Percentiles rank a stretch among this genome's conserved stretches.
Conservation (phyloP, 192 early-diverging fungal species). For the Coemansia sp. region DNA sequence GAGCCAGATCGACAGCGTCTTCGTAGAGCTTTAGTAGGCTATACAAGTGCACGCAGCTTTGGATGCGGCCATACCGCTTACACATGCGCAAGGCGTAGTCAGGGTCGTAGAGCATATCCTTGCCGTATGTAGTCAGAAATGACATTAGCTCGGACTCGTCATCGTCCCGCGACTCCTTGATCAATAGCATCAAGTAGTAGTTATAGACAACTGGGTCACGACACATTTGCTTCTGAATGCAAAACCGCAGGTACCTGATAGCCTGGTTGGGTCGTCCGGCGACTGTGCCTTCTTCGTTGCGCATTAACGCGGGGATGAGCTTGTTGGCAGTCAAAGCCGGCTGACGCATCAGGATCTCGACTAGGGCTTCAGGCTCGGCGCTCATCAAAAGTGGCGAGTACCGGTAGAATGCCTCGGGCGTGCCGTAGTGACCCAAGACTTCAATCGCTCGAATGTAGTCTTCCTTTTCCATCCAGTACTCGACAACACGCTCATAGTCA, state of each 20-base stretch:
- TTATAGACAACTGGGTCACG: slow-evolving; percentile 93
- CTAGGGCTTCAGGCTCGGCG: slow-evolving; percentile 80
- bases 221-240: slow-evolving; percentile 75
- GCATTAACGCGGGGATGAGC: slow-evolving; percentile 88
- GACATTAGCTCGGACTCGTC: slow-evolving; percentile 74
- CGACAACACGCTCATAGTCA: slow-evolving; percentile 87
- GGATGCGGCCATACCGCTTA: slow-evolving; percentile 77
- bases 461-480: slow-evolving; percentile 80
- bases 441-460: slow-evolving; percentile 79
- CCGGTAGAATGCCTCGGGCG: slow-evolving; percentile 85
- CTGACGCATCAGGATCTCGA: slow-evolving; percentile 86
- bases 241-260: slow-evolving; percentile 85
- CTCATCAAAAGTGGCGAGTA: slow-evolving; percentile 88
- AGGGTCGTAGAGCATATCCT: slow-evolving; percentile 83
- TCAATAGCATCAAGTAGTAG: slow-evolving; percentile 72
- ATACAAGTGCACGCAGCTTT: slow-evolving; percentile 91
- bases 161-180: slow-evolving; percentile 36
- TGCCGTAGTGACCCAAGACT: slow-evolving; percentile 78
- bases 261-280: slow-evolving; percentile 70
- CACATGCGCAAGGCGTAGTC: slow-evolving; percentile 93
- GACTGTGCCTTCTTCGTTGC: slow-evolving; percentile 67
- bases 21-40: slow-evolving; percentile 86
- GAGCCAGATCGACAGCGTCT: slow-evolving; percentile 88
- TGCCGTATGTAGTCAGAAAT: slow-evolving; percentile 74
- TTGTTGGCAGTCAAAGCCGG: slow-evolving; percentile 79